Conservation (phyloP, 2,329 filamentous ascomycete genomes). For the Setomelanomma holmii region DNA sequence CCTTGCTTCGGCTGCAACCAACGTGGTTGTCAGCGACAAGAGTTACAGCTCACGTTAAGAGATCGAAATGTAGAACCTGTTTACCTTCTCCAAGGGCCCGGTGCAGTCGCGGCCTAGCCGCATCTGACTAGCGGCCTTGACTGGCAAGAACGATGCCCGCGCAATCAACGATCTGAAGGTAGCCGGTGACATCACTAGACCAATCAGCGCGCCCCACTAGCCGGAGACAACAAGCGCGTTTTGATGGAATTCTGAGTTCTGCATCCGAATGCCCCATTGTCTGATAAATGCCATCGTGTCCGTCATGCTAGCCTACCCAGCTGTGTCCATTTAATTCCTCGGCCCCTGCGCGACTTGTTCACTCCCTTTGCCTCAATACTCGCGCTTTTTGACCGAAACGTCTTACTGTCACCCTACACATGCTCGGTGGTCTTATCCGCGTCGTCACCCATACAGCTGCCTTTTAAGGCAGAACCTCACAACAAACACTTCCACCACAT, state of each 20-base stretch:
- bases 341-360: neutral
- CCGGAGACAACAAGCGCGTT: neutral
- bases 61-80: neutral
- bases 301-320: neutral
- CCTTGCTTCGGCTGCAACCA: neutral
- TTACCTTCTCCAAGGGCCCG: neutral
- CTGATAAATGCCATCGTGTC: neutral
- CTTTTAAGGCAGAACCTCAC: neutral
- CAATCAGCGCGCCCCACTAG: neutral
- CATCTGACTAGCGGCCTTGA: neutral
- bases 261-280: neutral
- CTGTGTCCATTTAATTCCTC: slow-evolving; percentile 6
- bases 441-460: neutral
- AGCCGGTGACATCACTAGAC: neutral
- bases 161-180: neutral
- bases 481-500: neutral
- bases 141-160: neutral
- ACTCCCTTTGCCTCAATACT: neutral
- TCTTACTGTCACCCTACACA: neutral
- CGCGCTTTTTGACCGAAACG: neutral
- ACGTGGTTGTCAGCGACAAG: neutral
- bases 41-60: neutral
- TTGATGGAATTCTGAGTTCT: neutral
- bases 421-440: neutral
- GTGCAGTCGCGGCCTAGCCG: neutral